Evolutionary conservation across 1,284 basidiomycete species (phyloP), one percentile per base, ranked within the genome.

Genomic region (Cutaneotrichosporon sp.): DNA sequence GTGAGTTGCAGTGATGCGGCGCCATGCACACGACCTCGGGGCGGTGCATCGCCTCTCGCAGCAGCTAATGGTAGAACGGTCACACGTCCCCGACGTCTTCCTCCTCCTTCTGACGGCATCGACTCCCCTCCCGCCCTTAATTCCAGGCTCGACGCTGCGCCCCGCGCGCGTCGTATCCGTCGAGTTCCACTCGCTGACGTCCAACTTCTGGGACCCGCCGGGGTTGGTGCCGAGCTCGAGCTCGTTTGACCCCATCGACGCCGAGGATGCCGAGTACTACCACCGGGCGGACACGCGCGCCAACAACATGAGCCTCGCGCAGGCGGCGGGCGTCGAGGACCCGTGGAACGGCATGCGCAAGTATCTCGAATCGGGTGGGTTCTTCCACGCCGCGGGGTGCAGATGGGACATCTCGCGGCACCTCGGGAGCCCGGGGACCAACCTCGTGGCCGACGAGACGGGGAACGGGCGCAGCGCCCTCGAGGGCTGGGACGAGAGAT

Each of bases 331-430:
- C 13, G 79, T 88, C 70, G 92, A 97, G 72, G 92, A 98, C 74
- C 95, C 97, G 3, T 97, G 93, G 75, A 79, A 86, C 55, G 89
- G 92, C 0, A 85, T 99, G 69, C 90, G 87, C 54, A 97, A 97
- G 79, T 94, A 98, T 54, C 81, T 99, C 8, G 89, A 91, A 53
- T 89, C 89, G 24, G 94, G 94, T 4, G 88, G 89, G 1, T 99
- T 99, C 81, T 99, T 97, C 80, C 97, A 92, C 74, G 89, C 95
- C 6, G 74, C 87, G 22, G 86, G 87, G 65, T 85, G 89, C 5
- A 83, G 85, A 14, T 97, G 94, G 89, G 95, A 99, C 79, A 83
- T 99, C 27, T 93, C 92, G 5, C 89, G 89, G 0, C 82, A 92
- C 25, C 81, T 97, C 36, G 82, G 87, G 24, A 47, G 43, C 22